Conservation (phyloP, 1,139 yeast genomes). For the Zhuliangozyma blackwelliae region DNA sequence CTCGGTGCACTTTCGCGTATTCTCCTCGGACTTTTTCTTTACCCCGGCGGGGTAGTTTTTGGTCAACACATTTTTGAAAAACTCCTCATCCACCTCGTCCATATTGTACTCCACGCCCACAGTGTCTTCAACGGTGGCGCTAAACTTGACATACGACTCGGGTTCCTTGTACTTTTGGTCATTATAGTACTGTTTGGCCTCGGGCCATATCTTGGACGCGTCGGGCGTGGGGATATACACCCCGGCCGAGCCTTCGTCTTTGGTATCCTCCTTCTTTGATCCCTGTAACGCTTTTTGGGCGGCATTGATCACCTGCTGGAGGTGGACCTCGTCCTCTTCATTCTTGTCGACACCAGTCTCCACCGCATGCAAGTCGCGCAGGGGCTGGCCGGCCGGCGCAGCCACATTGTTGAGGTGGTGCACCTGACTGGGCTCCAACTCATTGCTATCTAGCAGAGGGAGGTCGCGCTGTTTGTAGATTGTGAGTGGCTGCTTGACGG, state of each 20-base stretch:
- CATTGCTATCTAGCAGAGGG: constrained; percentile 63
- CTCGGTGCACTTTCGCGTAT: constrained; percentile 49
- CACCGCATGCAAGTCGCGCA: constrained; percentile 81
- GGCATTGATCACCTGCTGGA: constrained; percentile 84
- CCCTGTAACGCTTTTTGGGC: constrained; percentile 58
- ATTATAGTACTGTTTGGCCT: constrained; percentile 66
- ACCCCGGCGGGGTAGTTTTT: constrained; percentile 22
- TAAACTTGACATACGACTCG: constrained; percentile 75
- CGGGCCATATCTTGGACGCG: constrained; percentile 81
- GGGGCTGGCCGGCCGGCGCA: constrained; percentile 42
- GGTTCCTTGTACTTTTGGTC: constrained; percentile 66
- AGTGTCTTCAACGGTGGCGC: constrained; percentile 94
- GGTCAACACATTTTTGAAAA: constrained; percentile 43
- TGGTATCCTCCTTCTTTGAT: constrained; percentile 15
- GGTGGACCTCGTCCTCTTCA: constrained; percentile 95
- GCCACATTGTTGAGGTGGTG: constrained; percentile 30
- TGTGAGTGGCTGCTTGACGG: constrained; percentile 84
- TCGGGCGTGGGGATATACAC: constrained; percentile 96
- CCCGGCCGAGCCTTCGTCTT: constrained; percentile 11
- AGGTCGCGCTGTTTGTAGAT: constrained; percentile 75
- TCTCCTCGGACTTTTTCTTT: constrained; percentile 15
- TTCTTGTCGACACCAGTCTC: constrained; percentile 98
- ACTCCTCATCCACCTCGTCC: constrained; percentile 85
- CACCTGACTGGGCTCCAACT: constrained; percentile 43
- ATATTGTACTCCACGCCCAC: constrained; percentile 81